phyloP scores from a whole-genome alignment of 2,329 filamentous ascomycete genomes.

The Aspergillus carbonarius region DNA sequence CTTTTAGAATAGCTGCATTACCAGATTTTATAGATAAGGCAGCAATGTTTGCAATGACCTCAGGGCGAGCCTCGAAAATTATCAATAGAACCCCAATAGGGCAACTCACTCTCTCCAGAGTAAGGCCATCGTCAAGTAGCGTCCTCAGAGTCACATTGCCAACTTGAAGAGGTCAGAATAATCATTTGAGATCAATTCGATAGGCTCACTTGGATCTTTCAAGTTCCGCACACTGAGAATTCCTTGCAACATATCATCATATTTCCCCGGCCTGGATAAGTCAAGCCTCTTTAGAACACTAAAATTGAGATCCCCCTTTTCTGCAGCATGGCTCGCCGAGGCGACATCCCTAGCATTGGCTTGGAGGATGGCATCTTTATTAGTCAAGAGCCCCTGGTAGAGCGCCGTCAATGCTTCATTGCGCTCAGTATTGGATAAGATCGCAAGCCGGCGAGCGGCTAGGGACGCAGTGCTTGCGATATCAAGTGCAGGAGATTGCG shows the following conservation, averaged over 20 bases:
- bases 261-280: constrained; percentile 82
- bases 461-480: constrained; percentile 75
- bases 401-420: constrained; percentile 84
- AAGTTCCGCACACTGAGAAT: constrained; percentile 84
- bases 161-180: constrained; percentile 52
- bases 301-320: constrained; percentile 71
- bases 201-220: constrained; percentile 73
- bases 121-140: constrained; percentile 78
- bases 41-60: constrained; percentile 98
- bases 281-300: constrained; percentile 88
- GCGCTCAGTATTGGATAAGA: constrained; percentile 70
- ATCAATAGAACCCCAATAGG: constrained; percentile 97
- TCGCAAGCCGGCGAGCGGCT: constrained; percentile 79
- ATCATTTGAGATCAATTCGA: background rate
- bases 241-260: constrained; percentile 95
- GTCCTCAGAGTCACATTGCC: constrained; percentile 82
- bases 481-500: constrained; percentile 75
- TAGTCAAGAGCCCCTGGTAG: constrained; percentile 69
- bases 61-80: constrained; percentile 95
- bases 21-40: constrained; percentile 94
- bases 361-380: constrained; percentile 73
- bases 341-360: constrained; percentile 85
- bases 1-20: constrained; percentile 95
- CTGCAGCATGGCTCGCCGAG: constrained; percentile 69
- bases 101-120: constrained; percentile 83